phyloP scores from a whole-genome alignment of 768 basidiomycete species.

The Sistotremastrum niveocremeum region DNA sequence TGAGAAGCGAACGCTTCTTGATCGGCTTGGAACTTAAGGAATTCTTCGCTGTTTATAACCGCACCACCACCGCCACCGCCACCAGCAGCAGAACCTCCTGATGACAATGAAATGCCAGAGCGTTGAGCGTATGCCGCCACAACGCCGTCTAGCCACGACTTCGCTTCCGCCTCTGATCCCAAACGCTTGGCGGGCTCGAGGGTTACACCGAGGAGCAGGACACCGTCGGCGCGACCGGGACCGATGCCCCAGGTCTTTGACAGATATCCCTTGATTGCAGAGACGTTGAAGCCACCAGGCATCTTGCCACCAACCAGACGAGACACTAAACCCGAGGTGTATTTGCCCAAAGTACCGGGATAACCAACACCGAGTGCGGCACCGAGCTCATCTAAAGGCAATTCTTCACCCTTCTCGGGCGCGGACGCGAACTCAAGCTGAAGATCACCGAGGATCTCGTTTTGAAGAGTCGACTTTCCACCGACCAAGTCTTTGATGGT shows the following conservation, averaged over 20 bases:
- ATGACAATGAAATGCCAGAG: slow-evolving; percentile 70
- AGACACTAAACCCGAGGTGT: slow-evolving; percentile 79
- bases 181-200: slow-evolving; percentile 92
- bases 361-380: slow-evolving; percentile 71
- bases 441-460: slow-evolving; percentile 94
- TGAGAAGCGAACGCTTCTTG: slow-evolving; percentile 87
- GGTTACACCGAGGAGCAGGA: slow-evolving; percentile 81
- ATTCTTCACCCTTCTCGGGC: slow-evolving; percentile 96
- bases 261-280: slow-evolving; percentile 79
- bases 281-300: slow-evolving; percentile 96
- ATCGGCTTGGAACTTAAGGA: slow-evolving; percentile 89
- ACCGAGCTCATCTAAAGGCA: slow-evolving; percentile 92
- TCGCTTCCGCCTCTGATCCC: slow-evolving; percentile 81
- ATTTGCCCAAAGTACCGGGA: slow-evolving; percentile 82
- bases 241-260: slow-evolving; percentile 96
- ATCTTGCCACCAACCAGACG: slow-evolving; percentile 92
- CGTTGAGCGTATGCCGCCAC: slow-evolving; percentile 80
- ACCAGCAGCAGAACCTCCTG: slow-evolving; percentile 48
- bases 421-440: slow-evolving; percentile 91
- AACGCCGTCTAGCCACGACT: slow-evolving; percentile 82
- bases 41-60: slow-evolving; percentile 95
- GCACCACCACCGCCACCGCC: slow-evolving; percentile 63
- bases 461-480: slow-evolving; percentile 97
- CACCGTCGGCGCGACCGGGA: slow-evolving; percentile 74
- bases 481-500: slow-evolving; percentile 98